Conservation (phyloP, 768 basidiomycete genomes). For the Psilocybe tampanensis region DNA sequence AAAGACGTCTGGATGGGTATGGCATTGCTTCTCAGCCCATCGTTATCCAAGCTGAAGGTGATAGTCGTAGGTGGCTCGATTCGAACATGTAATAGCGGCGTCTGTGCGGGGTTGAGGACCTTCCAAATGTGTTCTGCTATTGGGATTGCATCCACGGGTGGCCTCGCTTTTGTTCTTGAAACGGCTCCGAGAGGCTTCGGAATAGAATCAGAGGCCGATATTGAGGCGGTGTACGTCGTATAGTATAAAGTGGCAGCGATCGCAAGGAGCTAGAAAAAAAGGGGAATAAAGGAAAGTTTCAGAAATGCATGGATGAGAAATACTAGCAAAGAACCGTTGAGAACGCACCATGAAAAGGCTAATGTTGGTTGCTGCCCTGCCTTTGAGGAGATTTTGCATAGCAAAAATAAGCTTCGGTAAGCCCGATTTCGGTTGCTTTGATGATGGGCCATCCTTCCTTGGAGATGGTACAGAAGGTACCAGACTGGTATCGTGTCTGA, state of each 20-base stretch:
- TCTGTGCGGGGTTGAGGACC: slow-evolving; percentile 68
- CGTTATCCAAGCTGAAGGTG: slow-evolving; percentile 53
- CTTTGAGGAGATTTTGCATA: slow-evolving; percentile 53
- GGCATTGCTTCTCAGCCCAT: slow-evolving; percentile 16
- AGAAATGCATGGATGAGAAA: slow-evolving; percentile 5
- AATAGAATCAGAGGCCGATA: slow-evolving; percentile 28
- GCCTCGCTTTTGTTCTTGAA: slow-evolving; percentile 31
- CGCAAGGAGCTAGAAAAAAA: slow-evolving; percentile 61
- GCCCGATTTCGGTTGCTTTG: slow-evolving; percentile 44
- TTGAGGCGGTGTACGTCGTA: slow-evolving; percentile 58
- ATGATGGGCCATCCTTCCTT: slow-evolving; percentile 24
- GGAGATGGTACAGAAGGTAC: slow-evolving; percentile 42
- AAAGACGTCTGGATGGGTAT: slow-evolving; percentile 21
- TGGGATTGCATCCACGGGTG: slow-evolving; percentile 33
- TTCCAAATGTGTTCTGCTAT: slow-evolving; percentile 78
- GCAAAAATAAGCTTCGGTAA: slow-evolving; percentile 44
- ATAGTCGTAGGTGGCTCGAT: slow-evolving; percentile 81
- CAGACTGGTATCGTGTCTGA: slow-evolving; percentile 69
- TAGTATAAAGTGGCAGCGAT: slow-evolving; percentile 77
- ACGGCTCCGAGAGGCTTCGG: slow-evolving; percentile 34
- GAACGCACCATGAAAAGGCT: slow-evolving; percentile 73
- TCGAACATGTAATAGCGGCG: slow-evolving; percentile 71
- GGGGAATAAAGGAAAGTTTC: background rate
- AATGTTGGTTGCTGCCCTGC: slow-evolving; percentile 75
- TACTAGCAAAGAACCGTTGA: slow-evolving; percentile 8